These are phyloP conservation scores for Quercus wislizeni DNA, from an alignment of 306 rosid species.

Conservation along the genomic window DNA sequence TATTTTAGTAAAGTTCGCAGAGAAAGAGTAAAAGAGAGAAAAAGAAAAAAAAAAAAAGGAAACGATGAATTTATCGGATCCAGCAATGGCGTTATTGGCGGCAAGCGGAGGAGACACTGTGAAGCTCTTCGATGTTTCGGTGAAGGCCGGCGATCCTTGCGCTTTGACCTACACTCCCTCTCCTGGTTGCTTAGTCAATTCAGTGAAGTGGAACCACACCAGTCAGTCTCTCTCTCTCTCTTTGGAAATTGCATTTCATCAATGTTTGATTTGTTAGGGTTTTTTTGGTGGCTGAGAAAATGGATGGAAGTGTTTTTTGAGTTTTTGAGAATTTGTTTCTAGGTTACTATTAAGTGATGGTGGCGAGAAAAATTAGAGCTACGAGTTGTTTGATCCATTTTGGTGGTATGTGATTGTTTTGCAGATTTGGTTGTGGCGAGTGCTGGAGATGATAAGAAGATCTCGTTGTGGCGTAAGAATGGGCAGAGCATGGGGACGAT, in stretches of 20 bases:
- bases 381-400: neutral
- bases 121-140: slow-evolving; percentile 85
- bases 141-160: slow-evolving; percentile 84
- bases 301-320: neutral
- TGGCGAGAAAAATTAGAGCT: neutral
- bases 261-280: neutral
- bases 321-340: neutral
- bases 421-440: slow-evolving; percentile 96
- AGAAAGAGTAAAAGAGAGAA: neutral
- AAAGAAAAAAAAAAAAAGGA: neutral
- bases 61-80: slow-evolving; percentile 51
- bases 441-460: slow-evolving; percentile 96
- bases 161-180: slow-evolving; percentile 83
- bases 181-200: slow-evolving; percentile 74
- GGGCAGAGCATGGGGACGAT: slow-evolving; percentile 97
- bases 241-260: neutral
- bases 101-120: slow-evolving; percentile 93
- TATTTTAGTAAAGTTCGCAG: neutral
- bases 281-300: neutral
- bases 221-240: slow-evolving; percentile 46
- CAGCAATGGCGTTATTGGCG: slow-evolving; percentile 73
- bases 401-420: slow-evolving; percentile 21
- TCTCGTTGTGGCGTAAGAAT: slow-evolving; percentile 82
- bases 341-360: neutral
- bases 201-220: slow-evolving; percentile 96